phyloP scores from a whole-genome alignment of 139 green algal species.

The Picochlorum sp. region DNA sequence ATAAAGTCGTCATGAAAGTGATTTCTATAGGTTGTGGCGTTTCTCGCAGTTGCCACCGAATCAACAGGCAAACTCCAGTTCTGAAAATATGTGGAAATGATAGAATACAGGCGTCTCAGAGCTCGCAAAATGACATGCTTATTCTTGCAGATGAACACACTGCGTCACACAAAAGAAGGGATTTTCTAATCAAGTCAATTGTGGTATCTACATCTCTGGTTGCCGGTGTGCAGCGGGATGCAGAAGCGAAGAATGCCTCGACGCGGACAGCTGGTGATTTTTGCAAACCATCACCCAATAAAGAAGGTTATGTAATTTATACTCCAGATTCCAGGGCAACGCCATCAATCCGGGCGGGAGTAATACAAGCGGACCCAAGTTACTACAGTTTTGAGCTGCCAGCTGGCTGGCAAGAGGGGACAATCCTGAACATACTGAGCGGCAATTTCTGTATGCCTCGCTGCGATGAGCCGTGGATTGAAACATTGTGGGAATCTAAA shows the following conservation, averaged over 20 bases:
- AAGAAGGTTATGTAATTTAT: constrained; percentile 2
- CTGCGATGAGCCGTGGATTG: constrained; percentile 63
- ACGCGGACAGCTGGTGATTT: constrained; percentile 6
- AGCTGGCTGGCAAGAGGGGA: constrained; percentile 8
- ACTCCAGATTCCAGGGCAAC: constrained; percentile 1
- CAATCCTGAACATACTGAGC: constrained; percentile 32
- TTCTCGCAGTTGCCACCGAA: too few species aligned
- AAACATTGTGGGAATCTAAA: constrained; percentile 44
- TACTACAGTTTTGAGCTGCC: constrained; percentile 17
- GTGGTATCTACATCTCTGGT: not conserved
- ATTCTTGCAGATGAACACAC: too few species aligned
- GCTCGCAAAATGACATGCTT: too few species aligned
- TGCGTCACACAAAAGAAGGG: too few species aligned
- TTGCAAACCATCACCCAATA: not conserved
- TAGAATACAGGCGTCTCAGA: too few species aligned
- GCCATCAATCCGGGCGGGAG: constrained; percentile 6
- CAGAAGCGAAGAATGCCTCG: not conserved
- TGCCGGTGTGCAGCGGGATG: not conserved
- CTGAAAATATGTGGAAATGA: too few species aligned
- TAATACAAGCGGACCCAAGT: constrained; percentile 8
- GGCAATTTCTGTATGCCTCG: constrained; percentile 64
- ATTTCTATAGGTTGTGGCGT: too few species aligned
- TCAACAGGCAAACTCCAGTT: too few species aligned
- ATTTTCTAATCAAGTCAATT: too few species aligned
- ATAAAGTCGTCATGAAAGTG: too few species aligned